These are phyloP conservation scores for Phyllosticta capitalensis DNA, from an alignment of 2,329 filamentous ascomycete species.

Conservation along the genomic window DNA sequence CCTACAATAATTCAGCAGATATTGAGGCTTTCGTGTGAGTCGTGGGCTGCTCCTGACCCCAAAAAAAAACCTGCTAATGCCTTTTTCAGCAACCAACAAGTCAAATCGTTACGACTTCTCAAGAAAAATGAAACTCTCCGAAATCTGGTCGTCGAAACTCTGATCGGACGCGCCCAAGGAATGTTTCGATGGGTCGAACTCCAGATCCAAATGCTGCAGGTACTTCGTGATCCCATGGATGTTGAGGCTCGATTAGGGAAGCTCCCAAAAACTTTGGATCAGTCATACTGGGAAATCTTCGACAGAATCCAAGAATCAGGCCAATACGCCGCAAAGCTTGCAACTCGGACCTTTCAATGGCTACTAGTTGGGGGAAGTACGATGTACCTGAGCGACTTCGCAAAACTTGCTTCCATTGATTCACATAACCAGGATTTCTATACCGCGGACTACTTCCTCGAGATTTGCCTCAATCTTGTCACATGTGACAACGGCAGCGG, in stretches of 20 bases:
- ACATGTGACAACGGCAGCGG: background rate
- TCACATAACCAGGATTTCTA: background rate
- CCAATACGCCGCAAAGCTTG: background rate
- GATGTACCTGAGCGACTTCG: background rate
- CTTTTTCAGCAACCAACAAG: no score
- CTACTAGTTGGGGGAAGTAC: background rate
- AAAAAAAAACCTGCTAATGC: no score
- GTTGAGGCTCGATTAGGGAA: background rate
- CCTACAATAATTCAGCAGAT: background rate
- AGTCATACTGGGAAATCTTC: background rate
- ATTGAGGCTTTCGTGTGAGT: no score
- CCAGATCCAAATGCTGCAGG: no score
- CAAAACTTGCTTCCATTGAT: background rate
- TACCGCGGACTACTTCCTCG: background rate
- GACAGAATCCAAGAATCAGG: no score
- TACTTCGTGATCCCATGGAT: no score
- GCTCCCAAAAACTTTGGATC: background rate
- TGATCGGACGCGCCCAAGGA: no score
- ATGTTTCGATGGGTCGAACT: no score
- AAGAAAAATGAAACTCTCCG: no score
- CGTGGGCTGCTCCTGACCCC: no score
- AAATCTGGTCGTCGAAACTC: no score
- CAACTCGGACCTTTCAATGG: background rate
- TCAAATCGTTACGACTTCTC: no score
- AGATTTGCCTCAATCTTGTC: background rate